Evolutionary conservation across 768 basidiomycete genomes (phyloP).

Genomic region (Termitomyces titanicus): DNA sequence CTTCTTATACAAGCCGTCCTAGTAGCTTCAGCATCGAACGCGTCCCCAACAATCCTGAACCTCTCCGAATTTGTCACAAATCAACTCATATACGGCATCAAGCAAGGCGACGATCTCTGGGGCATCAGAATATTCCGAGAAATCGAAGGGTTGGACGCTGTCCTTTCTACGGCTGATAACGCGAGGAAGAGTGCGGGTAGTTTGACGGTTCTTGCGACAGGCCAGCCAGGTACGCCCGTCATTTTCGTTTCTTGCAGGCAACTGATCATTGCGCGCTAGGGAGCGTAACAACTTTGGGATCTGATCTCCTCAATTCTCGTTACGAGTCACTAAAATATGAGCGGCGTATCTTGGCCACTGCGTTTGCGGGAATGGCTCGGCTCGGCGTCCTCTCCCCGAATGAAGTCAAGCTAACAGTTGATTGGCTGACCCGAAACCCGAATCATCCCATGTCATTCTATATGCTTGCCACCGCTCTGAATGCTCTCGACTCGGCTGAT

Average conservation of each 20-base stretch:
- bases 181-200: conserved; percentile 62
- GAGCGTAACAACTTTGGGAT: conserved; percentile 47
- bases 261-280: conserved; percentile 25
- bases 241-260: not conserved
- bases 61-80: conserved; percentile 51
- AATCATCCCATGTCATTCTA: conserved; percentile 69
- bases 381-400: conserved; percentile 54
- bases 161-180: conserved; percentile 49
- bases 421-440: conserved; percentile 67
- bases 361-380: conserved; percentile 59
- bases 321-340: conserved; percentile 74
- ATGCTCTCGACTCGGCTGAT: conserved; percentile 64
- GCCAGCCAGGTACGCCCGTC: conserved; percentile 45
- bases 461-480: conserved; percentile 59
- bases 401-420: conserved; percentile 63
- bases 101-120: conserved; percentile 7
- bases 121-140: conserved; percentile 51
- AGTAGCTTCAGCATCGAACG: conserved; percentile 37
- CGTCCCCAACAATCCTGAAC: conserved; percentile 46
- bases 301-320: conserved; percentile 63
- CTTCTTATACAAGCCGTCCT: conserved; percentile 66
- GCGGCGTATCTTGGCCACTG: conserved; percentile 61
- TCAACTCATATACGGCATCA: conserved; percentile 29
- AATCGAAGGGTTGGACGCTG: conserved; percentile 54
- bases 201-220: conserved; percentile 53